These are phyloP conservation scores for Tuber indicum DNA, from an alignment of 495 filamentous ascomycete species.

Conservation along the genomic window DNA sequence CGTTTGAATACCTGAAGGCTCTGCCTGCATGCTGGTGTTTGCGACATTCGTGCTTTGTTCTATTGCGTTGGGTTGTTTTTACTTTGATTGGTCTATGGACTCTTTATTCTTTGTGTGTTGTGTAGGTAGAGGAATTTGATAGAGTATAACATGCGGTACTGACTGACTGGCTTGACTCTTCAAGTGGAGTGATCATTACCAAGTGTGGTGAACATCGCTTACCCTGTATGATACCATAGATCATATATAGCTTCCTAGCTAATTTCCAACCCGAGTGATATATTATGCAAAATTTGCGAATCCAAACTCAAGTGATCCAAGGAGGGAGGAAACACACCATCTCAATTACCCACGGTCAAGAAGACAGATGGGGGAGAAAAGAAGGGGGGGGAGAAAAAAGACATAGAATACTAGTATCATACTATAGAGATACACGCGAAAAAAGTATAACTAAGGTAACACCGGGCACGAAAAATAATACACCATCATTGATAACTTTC, in stretches of 20 bases:
- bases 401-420: neutral
- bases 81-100: neutral
- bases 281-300: neutral
- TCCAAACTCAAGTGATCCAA: neutral
- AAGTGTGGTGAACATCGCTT: neutral
- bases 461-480: neutral
- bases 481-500: neutral
- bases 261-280: neutral
- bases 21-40: neutral
- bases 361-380: too few relatives aligned
- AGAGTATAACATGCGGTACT: constrained; percentile 1
- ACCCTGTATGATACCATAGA: neutral
- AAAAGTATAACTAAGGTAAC: neutral
- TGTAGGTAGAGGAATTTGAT: neutral
- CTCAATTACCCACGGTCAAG: neutral
- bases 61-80: neutral
- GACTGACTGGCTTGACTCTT: neutral
- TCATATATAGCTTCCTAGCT: neutral
- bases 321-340: neutral
- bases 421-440: neutral
- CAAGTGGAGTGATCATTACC: neutral
- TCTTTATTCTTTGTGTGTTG: neutral
- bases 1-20: neutral
- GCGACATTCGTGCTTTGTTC: neutral
- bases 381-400: neutral